phyloP scores from a whole-genome alignment of 192 early-diverging fungal genomes.

The Coemansia sp. region DNA sequence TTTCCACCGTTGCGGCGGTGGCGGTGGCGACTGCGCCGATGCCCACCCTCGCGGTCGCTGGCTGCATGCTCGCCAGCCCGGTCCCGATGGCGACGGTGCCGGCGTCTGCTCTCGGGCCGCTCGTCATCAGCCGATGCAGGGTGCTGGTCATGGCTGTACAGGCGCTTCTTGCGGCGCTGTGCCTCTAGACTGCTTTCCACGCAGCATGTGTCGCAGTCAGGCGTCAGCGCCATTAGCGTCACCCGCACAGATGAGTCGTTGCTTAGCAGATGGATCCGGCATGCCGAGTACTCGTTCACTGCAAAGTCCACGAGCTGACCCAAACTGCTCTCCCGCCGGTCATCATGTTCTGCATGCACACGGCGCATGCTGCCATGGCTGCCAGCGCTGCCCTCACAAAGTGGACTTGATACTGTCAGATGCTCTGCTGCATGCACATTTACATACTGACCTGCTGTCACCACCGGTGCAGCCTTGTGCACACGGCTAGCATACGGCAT shows the following conservation, averaged over 20 bases:
- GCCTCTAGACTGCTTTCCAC: slow-evolving; percentile 18
- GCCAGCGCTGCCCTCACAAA: not conserved
- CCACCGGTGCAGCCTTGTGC: slow-evolving; percentile 5
- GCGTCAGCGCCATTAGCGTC: slow-evolving; percentile 44
- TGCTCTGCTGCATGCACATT: slow-evolving; percentile 12
- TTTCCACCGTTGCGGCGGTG: not conserved
- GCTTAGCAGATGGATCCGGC: slow-evolving; percentile 35
- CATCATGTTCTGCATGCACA: not conserved
- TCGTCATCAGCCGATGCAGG: slow-evolving; percentile 3
- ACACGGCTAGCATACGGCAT: not conserved
- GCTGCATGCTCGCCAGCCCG: not conserved
- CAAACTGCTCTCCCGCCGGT: not conserved
- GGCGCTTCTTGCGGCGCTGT: slow-evolving; percentile 31
- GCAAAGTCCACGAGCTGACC: slow-evolving; percentile 29
- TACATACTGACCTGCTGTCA: slow-evolving; percentile 17
- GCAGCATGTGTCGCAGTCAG: slow-evolving; percentile 43
- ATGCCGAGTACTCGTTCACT: slow-evolving; percentile 37
- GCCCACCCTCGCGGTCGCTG: not conserved
- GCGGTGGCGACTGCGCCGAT: slow-evolving; percentile 13
- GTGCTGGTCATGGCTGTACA: slow-evolving; percentile 22
- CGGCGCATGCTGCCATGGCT: not conserved
- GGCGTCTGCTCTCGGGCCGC: slow-evolving; percentile 8
- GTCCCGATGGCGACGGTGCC: slow-evolving; percentile 12
- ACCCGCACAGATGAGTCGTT: slow-evolving; percentile 42
- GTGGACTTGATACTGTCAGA: slow-evolving; percentile 4